phyloP scores from a whole-genome alignment of 495 filamentous ascomycete species.

The Recurvomyces mirabilis region DNA sequence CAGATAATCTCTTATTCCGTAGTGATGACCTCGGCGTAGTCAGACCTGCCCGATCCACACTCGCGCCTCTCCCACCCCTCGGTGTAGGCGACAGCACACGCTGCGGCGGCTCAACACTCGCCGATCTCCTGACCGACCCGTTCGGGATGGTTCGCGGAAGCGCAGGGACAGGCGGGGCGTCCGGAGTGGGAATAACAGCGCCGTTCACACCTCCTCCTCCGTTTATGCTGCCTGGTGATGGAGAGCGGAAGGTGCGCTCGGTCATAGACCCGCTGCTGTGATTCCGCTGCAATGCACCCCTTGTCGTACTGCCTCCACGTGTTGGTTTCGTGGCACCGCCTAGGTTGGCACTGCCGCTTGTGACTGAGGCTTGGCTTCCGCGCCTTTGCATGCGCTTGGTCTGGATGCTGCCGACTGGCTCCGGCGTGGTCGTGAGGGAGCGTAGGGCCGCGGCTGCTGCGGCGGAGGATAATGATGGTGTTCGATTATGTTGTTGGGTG shows the following conservation, averaged over 20 bases:
- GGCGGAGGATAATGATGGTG: conserved; percentile 65
- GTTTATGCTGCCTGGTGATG: conserved; percentile 47
- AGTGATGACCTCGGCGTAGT: conserved; percentile 11
- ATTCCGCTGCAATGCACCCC: conserved; percentile 45
- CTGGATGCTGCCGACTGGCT: conserved; percentile 64
- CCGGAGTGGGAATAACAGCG: conserved; percentile 25
- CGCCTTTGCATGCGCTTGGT: conserved; percentile 74
- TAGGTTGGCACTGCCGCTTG: conserved; percentile 28
- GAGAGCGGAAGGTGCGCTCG: conserved; percentile 68
- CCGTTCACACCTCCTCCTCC: conserved; percentile 9
- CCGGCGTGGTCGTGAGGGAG: conserved; percentile 63
- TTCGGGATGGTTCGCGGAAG: conserved; percentile 48
- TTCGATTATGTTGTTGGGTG: too few species aligned
- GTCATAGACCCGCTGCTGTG: conserved; percentile 73
- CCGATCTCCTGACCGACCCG: conserved; percentile 33
- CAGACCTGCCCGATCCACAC: conserved; percentile 34
- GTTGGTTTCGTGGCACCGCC: conserved; percentile 24
- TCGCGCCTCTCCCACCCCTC: conserved; percentile 32
- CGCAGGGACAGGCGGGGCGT: conserved; percentile 63
- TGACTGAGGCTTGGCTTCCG: conserved; percentile 55
- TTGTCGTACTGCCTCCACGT: conserved; percentile 33
- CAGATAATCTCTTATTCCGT: conserved; percentile 26
- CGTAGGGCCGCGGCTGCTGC: conserved; percentile 76
- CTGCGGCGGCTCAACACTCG: conserved; percentile 44
- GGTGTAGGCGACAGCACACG: conserved; percentile 41